Conservation (phyloP, 2,329 filamentous ascomycete species). For the Cercospora janseana region DNA sequence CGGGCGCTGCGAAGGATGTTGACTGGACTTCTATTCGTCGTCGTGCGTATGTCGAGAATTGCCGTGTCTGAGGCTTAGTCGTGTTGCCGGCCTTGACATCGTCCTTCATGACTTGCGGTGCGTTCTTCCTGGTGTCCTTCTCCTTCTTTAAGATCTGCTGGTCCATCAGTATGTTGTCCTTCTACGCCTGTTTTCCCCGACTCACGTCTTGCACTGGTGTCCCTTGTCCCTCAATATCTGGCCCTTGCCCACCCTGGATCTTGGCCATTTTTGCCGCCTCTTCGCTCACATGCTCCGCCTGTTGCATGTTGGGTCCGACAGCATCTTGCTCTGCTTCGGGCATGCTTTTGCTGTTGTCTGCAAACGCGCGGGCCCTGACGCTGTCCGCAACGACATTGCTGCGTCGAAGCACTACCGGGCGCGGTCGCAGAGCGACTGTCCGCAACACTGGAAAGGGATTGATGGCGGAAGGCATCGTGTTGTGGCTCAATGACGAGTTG, state of each 20-base stretch:
- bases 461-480: constrained; percentile 24
- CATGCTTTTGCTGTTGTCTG: constrained; percentile 34
- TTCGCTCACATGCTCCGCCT: constrained; percentile 61
- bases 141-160: constrained; percentile 64
- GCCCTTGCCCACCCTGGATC: constrained; percentile 57
- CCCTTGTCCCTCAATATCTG: constrained; percentile 61
- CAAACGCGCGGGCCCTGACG: constrained; percentile 29
- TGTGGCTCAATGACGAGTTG: constrained; percentile 9
- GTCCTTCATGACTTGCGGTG: constrained; percentile 66
- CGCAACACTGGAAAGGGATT: constrained; percentile 26
- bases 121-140: constrained; percentile 59
- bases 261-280: constrained; percentile 62
- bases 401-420: constrained; percentile 19
- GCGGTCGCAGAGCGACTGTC: constrained; percentile 27
- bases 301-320: constrained; percentile 52
- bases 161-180: neutral
- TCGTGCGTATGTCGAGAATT: constrained; percentile 58
- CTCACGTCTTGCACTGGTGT: constrained; percentile 65
- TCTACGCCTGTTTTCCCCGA: constrained; percentile 9
- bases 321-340: constrained; percentile 34
- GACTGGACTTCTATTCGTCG: constrained; percentile 28
- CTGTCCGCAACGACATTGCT: constrained; percentile 24
- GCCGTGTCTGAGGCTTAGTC: constrained; percentile 44
- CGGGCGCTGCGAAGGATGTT: constrained; percentile 7
- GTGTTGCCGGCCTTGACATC: constrained; percentile 46